Percentiles rank a stretch among this genome's conserved stretches.
These are phyloP conservation scores for Leucogyrophana mollusca DNA, from an alignment of 768 basidiomycete genomes.

Conservation along the genomic window DNA sequence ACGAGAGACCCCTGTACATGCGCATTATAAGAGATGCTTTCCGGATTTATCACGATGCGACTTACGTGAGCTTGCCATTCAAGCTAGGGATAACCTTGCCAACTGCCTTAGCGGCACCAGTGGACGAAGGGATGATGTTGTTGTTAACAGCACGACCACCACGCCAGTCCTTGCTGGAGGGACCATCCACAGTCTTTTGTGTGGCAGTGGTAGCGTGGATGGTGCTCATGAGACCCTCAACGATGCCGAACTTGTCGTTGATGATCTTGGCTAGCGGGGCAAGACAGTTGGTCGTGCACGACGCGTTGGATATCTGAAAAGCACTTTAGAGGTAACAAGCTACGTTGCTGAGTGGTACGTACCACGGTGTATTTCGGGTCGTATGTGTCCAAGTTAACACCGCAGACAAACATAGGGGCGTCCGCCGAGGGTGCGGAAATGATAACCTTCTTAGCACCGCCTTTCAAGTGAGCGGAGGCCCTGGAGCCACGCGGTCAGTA, in stretches of 20 bases:
- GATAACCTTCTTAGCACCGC: slow-evolving; percentile 99
- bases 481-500: slow-evolving; percentile 32
- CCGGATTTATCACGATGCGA: neutral
- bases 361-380: slow-evolving; percentile 85
- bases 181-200: slow-evolving; percentile 93
- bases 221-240: slow-evolving; percentile 98
- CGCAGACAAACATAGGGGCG: slow-evolving; percentile 92
- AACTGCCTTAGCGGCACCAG: slow-evolving; percentile 98
- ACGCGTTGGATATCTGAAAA: slow-evolving; percentile 90
- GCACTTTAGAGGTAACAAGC: neutral
- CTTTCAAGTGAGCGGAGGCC: slow-evolving; percentile 91
- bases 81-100: slow-evolving; percentile 96
- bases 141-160: slow-evolving; percentile 93
- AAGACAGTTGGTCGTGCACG: slow-evolving; percentile 99
- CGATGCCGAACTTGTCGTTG: slow-evolving; percentile 94
- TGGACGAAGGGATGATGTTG: slow-evolving; percentile 99
- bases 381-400: slow-evolving; percentile 94
- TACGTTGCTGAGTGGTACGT: slow-evolving; percentile 29
- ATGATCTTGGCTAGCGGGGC: slow-evolving; percentile 99
- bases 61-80: slow-evolving; percentile 97
- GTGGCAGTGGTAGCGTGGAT: slow-evolving; percentile 97
- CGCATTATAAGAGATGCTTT: slow-evolving; percentile 5
- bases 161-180: slow-evolving; percentile 96
- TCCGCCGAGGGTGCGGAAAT: slow-evolving; percentile 99
- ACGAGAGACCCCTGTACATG: slow-evolving; percentile 73